A percentile compares a stretch with the other conserved stretches of the same genome.
These are phyloP conservation scores for Daldinia caldariorum DNA, from an alignment of 495 filamentous ascomycete species.

Conservation along the genomic window DNA sequence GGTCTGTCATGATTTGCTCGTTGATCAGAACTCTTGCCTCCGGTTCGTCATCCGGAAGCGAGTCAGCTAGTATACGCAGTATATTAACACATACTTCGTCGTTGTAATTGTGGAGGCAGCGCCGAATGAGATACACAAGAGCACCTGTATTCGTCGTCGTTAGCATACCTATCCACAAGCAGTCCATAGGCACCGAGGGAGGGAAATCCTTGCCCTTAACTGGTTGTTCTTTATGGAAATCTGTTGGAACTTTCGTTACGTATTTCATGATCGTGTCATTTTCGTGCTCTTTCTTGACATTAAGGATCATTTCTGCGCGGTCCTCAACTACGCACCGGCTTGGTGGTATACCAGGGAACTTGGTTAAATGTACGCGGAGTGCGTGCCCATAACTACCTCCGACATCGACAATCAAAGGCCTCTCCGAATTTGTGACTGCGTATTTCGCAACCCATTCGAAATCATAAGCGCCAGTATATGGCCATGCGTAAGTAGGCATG, in stretches of 20 bases:
- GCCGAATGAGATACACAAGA: slow-evolving; percentile 50
- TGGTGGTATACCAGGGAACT: slow-evolving; percentile 37
- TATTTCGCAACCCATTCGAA: slow-evolving; percentile 39
- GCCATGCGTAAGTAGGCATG: slow-evolving; percentile 40
- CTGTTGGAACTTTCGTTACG: slow-evolving; percentile 41
- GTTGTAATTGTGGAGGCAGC: slow-evolving; percentile 51
- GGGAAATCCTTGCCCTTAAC: slow-evolving; percentile 37
- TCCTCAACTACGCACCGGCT: slow-evolving; percentile 49
- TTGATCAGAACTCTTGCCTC: slow-evolving; percentile 47
- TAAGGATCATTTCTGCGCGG: slow-evolving; percentile 42
- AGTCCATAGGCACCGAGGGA: too few species aligned
- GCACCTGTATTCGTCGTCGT: slow-evolving; percentile 37
- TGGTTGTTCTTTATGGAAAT: slow-evolving; percentile 48
- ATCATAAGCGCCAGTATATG: slow-evolving; percentile 49
- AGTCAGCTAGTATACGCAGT: slow-evolving; percentile 39
- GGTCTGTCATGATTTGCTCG: slow-evolving; percentile 48
- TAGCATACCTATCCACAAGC: not conserved
- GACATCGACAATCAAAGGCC: slow-evolving; percentile 48
- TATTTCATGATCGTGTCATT: slow-evolving; percentile 38
- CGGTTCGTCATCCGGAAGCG: slow-evolving; percentile 28
- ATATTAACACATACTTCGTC: slow-evolving; percentile 48
- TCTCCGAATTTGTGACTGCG: slow-evolving; percentile 14
- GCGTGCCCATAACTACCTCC: slow-evolving; percentile 52
- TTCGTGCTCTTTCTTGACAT: slow-evolving; percentile 10
- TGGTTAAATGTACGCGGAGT: slow-evolving; percentile 38